phyloP scores from a whole-genome alignment of 2,329 filamentous ascomycete species.

The Fusarium brachygibbosum region DNA sequence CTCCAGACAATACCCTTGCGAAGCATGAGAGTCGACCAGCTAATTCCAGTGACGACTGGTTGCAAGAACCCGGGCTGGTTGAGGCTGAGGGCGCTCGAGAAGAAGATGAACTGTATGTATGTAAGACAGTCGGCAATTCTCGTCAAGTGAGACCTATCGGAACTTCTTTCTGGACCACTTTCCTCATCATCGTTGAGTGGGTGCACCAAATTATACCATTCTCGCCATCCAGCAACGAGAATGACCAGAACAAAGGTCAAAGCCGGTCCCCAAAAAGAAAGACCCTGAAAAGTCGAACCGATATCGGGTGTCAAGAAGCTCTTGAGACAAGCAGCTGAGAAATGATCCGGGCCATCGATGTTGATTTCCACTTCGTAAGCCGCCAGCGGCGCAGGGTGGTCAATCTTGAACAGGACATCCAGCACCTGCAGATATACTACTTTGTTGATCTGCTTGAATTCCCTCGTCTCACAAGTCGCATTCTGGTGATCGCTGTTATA shows the following conservation, averaged over 20 bases:
- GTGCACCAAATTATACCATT: conserved; percentile 31
- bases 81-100: conserved; percentile 77
- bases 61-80: conserved; percentile 81
- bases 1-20: conserved; percentile 47
- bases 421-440: neutral
- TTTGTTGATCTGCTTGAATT: neutral
- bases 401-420: conserved; percentile 49
- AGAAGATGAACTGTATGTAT: conserved; percentile 81
- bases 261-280: conserved; percentile 35
- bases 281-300: neutral
- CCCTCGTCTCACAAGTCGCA: conserved; percentile 23
- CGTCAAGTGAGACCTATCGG: conserved; percentile 35
- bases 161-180: neutral
- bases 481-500: conserved; percentile 37
- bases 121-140: conserved; percentile 71
- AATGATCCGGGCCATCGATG: conserved; percentile 33
- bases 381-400: conserved; percentile 30
- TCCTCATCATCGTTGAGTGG: conserved; percentile 27
- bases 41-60: conserved; percentile 74
- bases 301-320: conserved; percentile 41
- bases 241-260: conserved; percentile 30
- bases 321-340: conserved; percentile 29
- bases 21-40: conserved; percentile 78
- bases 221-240: conserved; percentile 33
- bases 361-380: conserved; percentile 37